Evolutionary conservation across 768 basidiomycete genomes (phyloP).

Genomic region (Naganishia vaughanmartiniae): DNA sequence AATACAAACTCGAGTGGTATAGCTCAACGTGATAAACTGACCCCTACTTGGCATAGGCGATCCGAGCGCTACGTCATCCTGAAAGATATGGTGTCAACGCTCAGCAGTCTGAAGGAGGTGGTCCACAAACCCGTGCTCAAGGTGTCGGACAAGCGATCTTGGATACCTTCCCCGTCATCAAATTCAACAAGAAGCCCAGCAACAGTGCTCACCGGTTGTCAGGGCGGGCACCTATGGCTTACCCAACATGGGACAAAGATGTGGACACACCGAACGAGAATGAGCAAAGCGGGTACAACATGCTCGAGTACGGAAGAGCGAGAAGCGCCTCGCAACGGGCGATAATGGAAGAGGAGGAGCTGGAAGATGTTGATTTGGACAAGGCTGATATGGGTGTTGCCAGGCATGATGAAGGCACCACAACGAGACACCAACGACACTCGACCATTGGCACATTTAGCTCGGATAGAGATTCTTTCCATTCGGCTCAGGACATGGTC

Average conservation of each 20-base stretch:
- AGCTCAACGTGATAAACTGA: neutral
- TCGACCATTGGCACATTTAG: neutral
- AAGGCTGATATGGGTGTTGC: neutral
- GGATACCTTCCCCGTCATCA: conserved; percentile 92
- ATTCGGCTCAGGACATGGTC: conserved; percentile 23
- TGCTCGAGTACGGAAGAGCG: conserved; percentile 5
- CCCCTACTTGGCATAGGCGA: conserved; percentile 55
- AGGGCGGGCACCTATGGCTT: conserved; percentile 24
- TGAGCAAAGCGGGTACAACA: conserved; percentile 8
- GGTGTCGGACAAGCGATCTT: conserved; percentile 88
- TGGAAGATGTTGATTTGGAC: conserved; percentile 10
- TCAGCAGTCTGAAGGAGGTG: conserved; percentile 55
- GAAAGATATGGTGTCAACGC: conserved; percentile 83
- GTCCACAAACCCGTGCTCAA: conserved; percentile 65
- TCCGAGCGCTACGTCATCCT: conserved; percentile 79
- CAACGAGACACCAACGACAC: conserved; percentile 5
- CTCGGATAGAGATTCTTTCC: conserved; percentile 25
- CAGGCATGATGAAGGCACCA: neutral
- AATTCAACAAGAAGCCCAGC: conserved; percentile 58
- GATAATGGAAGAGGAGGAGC: conserved; percentile 2
- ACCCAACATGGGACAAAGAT: conserved; percentile 28
- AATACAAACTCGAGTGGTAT: neutral
- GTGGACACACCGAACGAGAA: neutral
- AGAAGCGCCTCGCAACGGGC: neutral
- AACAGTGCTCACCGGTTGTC: conserved; percentile 28